Conservation (phyloP, 2,329 filamentous ascomycete genomes). For the Pseudogymnoascus sp. region DNA sequence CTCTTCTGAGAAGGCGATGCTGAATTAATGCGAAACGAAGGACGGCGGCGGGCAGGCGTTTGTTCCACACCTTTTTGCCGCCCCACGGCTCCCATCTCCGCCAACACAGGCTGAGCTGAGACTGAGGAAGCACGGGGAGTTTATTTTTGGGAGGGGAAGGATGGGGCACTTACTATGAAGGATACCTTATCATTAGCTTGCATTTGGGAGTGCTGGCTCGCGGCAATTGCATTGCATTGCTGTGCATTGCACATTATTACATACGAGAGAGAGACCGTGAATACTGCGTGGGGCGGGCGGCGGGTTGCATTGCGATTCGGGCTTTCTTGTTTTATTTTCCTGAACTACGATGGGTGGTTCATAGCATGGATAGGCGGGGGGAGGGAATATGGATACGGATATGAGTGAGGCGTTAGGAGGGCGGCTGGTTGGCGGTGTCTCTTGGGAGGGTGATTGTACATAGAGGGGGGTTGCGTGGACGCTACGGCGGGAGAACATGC, state of each 20-base stretch:
- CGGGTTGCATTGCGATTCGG: background rate
- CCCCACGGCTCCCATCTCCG: background rate
- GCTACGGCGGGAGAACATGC: background rate
- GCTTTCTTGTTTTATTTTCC: background rate
- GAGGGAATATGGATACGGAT: background rate
- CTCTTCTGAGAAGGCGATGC: background rate
- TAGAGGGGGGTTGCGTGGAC: background rate
- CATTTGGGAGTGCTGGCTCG: conserved; percentile 4
- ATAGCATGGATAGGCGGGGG: background rate
- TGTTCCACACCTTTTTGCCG: background rate
- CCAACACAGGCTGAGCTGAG: background rate
- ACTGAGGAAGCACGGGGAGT: background rate
- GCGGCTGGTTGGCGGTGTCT: background rate
- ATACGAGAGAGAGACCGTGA: background rate
- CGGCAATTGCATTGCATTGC: background rate
- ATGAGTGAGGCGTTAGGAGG: conserved; percentile 1
- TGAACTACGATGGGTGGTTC: conserved; percentile 1
- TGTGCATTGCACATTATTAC: conserved; percentile 2
- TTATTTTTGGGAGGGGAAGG: background rate
- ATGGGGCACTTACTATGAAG: background rate
- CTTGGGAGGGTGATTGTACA: conserved; percentile 1
- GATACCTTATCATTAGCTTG: conserved; percentile 8
- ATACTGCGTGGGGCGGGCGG: background rate
- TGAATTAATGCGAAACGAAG: conserved; percentile 5
- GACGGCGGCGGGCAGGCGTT: background rate